Evolutionary conservation across 1,139 yeast genomes (phyloP), one percentile per base, ranked within the genome.

Genomic region (Pichia sp.): DNA sequence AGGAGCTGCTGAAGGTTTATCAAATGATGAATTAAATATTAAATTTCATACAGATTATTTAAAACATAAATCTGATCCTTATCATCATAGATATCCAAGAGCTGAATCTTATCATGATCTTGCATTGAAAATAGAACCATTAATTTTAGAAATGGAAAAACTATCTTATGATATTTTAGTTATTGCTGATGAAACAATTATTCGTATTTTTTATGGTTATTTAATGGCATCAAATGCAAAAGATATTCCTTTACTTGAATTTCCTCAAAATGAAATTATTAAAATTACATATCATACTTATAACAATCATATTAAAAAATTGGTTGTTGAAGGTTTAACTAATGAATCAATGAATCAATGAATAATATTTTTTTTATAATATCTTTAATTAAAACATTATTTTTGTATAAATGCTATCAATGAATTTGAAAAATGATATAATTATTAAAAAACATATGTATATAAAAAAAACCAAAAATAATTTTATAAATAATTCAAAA

Each of bases 61-160:
- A 48, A 81, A 76, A 55, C 86, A 80, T 59, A 50, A 67, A 45
- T 68, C 71, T 50, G 97, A 90, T 62, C 96, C 96, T 2, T 94
- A 92, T 61, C 97, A 92, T 63, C 92, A 85, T 62, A 73, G 98
- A 48, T 92, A 79, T 62, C 87, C 96, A 7, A 73, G 97, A 45
- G 87, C 95, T 0, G 99, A 92, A 65, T 86, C 95, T 46, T 92
- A 89, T 61, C 98, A 92, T 64, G 98, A 92, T 63, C 73, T 94
- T 47, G 97, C 98, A 0, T 84, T 92, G 37, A 81, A 96, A 55
- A 78, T 94, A 65, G 98, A 94, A 64, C 96, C 98, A 0, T 71
- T 92, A 50, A 80, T 92, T 51, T 71, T 92, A 62, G 97, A 90
- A 64, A 82, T 92, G 81, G 98, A 90, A 63, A 76, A 97, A 55